phyloP scores from a whole-genome alignment of 345 rosid genomes.

The Pseudoturritis turrita region DNA sequence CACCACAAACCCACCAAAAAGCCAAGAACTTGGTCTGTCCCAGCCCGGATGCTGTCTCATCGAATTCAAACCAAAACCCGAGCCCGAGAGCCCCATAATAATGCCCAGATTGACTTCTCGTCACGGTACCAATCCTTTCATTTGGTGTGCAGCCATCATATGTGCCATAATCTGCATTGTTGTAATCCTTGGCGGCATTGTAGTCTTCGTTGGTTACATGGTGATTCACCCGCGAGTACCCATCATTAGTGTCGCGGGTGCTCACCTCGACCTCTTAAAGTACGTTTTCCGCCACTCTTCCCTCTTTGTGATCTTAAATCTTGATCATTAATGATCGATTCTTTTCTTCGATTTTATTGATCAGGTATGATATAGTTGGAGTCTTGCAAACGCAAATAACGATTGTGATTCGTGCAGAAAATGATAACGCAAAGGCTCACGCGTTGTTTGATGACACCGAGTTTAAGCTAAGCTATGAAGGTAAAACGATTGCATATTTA shows the following conservation, averaged over 20 bases:
- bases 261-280: constrained; percentile 48
- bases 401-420: constrained; percentile 49
- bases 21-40: constrained; percentile 8
- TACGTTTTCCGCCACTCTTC: constrained; percentile 36
- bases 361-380: constrained; percentile 38
- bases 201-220: constrained; percentile 58
- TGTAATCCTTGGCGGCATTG: constrained; percentile 62
- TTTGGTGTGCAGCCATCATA: constrained; percentile 72
- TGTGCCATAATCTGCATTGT: constrained; percentile 60
- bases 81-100: constrained; percentile 25
- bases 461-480: constrained; percentile 44
- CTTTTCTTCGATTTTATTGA: neutral
- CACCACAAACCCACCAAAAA: constrained; percentile 6
- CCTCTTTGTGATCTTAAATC: constrained; percentile 4
- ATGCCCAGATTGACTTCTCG: constrained; percentile 33
- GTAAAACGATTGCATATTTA: constrained; percentile 42
- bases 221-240: constrained; percentile 82
- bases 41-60: constrained; percentile 30
- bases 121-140: constrained; percentile 46
- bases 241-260: constrained; percentile 49
- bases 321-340: neutral
- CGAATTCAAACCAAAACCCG: neutral
- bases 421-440: constrained; percentile 67
- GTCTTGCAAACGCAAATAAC: constrained; percentile 59
- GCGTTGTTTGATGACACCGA: constrained; percentile 45